Percentiles rank a stretch among this genome's conserved stretches.
Evolutionary conservation across 78 protist genomes (phyloP).

Genomic region (Mantamonas sphyraenae): DNA sequence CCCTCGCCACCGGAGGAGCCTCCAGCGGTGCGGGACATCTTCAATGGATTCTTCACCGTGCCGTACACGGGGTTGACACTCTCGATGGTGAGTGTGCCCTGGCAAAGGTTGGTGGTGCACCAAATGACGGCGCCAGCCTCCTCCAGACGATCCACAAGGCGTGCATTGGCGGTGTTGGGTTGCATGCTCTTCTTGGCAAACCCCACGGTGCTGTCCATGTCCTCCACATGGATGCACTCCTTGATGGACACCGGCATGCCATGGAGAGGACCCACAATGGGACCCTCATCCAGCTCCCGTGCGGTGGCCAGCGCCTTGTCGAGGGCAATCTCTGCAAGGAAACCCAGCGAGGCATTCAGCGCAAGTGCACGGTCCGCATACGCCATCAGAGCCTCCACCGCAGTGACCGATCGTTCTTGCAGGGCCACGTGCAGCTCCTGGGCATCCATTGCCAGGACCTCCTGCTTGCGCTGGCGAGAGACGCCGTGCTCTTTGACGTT

Average conservation of each 20-base stretch:
- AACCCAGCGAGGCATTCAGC: too few species aligned
- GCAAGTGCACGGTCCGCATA: too few species aligned
- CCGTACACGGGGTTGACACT: constrained; percentile 4
- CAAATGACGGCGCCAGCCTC: constrained; percentile 12
- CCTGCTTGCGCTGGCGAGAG: too few species aligned
- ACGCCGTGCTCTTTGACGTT: too few species aligned
- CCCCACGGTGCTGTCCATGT: too few species aligned
- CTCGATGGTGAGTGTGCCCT: constrained; percentile 6
- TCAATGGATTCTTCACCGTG: constrained; percentile 9
- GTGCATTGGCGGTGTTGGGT: not conserved
- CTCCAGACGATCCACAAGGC: not conserved
- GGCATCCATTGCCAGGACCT: too few species aligned
- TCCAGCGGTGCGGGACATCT: constrained; percentile 1
- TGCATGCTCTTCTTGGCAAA: too few species aligned
- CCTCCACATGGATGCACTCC: not conserved
- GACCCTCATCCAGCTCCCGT: not conserved
- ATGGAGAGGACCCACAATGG: not conserved
- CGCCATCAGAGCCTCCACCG: too few species aligned
- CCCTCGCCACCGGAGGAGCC: constrained; percentile 37
- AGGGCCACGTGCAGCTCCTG: too few species aligned
- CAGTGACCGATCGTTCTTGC: too few species aligned
- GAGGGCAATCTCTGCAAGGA: not conserved
- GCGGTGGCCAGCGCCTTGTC: not conserved
- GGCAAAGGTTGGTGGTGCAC: constrained; percentile 13
- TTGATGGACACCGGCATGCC: constrained; percentile 13